Evolutionary conservation across 2,329 filamentous ascomycete species (phyloP), one percentile per base, ranked within the genome.

Genomic region (Seiridium cupressi): DNA sequence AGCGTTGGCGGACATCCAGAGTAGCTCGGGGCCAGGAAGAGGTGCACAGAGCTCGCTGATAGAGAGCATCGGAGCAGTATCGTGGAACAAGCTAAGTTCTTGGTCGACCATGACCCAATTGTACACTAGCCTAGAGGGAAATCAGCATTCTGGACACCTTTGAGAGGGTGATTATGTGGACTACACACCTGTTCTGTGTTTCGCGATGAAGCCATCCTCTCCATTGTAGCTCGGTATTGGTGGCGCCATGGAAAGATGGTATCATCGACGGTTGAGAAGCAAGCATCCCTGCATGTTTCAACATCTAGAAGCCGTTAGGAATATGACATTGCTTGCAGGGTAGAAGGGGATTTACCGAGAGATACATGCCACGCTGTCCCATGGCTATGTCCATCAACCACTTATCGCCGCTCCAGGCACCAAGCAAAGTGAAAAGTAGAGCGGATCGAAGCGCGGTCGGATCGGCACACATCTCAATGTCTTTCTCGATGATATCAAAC

Each of bases 341-440:
- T 51, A 35, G 26, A 11, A 9, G 5, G 35, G 18, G 32, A 70
- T 80, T 76, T 67, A 84, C 81, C 61, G 87, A 83, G 61, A 89
- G 81, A 70, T 91, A 91, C 86, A 90, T 90, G 60, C 86, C 86
- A 53, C 87, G 81, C 72, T 90, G 89, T 36, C 88, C 88, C 86
- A 90, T 89, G 47, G 87, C 84, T 64, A 90, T 89, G 67, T 91
- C 88, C 88, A 90, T 91, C 64, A 90, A 85, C 87, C 88, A 90
- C 73, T 90, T 90, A 72, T 91, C 88, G 51, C 89, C 89, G 69
- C 88, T 89, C 89, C 89, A 91, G 1, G 86, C 86, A 6, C 87
- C 88, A 34, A 89, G 80, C 1, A 88, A 81, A 1, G 85, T 89
- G 70, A 90, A 90, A 3, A 91, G 80, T 10, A 91, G 76, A 0